A percentile compares a stretch with the other conserved stretches of the same genome.
Conservation (phyloP, 108 stramenopile species). For the Seminavis robusta region DNA sequence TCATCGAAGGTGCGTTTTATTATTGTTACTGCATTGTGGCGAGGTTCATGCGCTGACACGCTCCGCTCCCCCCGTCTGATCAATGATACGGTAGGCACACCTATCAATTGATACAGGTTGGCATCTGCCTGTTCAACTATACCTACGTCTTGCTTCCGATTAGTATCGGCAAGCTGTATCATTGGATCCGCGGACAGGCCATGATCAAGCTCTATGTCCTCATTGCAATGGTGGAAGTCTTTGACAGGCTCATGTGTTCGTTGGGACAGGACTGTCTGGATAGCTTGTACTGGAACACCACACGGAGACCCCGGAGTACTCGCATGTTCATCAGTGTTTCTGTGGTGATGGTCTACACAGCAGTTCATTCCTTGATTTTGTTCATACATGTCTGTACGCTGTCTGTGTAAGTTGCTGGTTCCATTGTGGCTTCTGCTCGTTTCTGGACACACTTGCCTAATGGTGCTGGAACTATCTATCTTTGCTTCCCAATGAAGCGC, state of each 20-base stretch:
- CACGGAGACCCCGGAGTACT: constrained; percentile 65
- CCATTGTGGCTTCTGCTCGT: no score
- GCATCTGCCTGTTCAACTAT: constrained; percentile 68
- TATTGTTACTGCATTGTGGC: background rate
- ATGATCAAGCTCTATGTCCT: constrained; percentile 98
- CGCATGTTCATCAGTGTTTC: constrained; percentile 62
- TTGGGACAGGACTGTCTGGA: constrained; percentile 98
- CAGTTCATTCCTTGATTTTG: constrained; percentile 66
- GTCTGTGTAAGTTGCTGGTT: no score
- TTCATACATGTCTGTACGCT: constrained; percentile 83
- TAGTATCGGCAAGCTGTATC: constrained; percentile 91
- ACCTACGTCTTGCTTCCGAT: constrained; percentile 64
- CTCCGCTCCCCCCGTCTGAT: constrained; percentile 6
- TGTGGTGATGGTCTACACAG: constrained; percentile 75
- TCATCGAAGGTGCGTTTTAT: constrained; percentile 36
- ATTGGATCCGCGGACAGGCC: constrained; percentile 96
- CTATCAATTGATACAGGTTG: constrained; percentile 86
- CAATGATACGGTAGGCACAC: constrained; percentile 40
- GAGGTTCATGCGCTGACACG: background rate
- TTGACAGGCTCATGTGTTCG: constrained; percentile 91
- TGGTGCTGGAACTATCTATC: no score
- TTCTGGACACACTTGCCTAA: no score
- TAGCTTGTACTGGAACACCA: constrained; percentile 88
- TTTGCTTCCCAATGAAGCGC: no score
- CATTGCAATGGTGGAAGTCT: constrained; percentile 95